These are phyloP conservation scores for Diddensiella caesifluorescens DNA, from an alignment of 805 yeast genomes.

Conservation along the genomic window DNA sequence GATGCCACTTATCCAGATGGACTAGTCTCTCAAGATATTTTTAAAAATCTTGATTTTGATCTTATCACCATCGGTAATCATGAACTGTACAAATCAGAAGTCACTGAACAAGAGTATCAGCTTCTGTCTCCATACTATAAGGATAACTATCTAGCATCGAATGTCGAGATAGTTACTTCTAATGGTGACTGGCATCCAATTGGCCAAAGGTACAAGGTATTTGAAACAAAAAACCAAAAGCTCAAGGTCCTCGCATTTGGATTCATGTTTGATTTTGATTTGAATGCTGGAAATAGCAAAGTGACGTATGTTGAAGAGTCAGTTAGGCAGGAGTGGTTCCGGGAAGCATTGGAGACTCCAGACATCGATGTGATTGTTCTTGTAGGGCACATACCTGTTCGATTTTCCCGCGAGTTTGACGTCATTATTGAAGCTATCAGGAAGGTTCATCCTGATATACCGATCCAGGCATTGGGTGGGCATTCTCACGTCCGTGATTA, in stretches of 20 bases:
- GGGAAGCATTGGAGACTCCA: conserved; percentile 35
- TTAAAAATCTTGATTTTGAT: conserved; percentile 63
- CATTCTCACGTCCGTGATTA: conserved; percentile 91
- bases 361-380: conserved; percentile 64
- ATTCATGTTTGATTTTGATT: conserved; percentile 69
- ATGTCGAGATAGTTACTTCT: conserved; percentile 32
- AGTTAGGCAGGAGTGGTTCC: conserved; percentile 61
- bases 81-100: conserved; percentile 68
- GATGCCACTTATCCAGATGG: conserved; percentile 80
- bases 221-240: conserved; percentile 52
- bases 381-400: conserved; percentile 76
- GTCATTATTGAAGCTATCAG: conserved; percentile 49
- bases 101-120: conserved; percentile 61
- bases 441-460: conserved; percentile 48
- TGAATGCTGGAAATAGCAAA: conserved; percentile 52
- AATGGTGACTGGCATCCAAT: conserved; percentile 50
- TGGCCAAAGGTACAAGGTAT: conserved; percentile 62
- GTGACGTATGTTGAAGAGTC: conserved; percentile 60
- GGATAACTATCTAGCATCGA: conserved; percentile 53
- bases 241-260: conserved; percentile 63
- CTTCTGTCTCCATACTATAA: conserved; percentile 49
- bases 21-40: conserved; percentile 51
- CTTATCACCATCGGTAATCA: conserved; percentile 85
- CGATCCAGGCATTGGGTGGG: conserved; percentile 88
- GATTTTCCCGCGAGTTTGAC: conserved; percentile 50